A percentile compares a stretch with the other conserved stretches of the same genome.
Conservation (phyloP, 2,329 filamentous ascomycete species). For the Trichoderma cornu-damae region DNA sequence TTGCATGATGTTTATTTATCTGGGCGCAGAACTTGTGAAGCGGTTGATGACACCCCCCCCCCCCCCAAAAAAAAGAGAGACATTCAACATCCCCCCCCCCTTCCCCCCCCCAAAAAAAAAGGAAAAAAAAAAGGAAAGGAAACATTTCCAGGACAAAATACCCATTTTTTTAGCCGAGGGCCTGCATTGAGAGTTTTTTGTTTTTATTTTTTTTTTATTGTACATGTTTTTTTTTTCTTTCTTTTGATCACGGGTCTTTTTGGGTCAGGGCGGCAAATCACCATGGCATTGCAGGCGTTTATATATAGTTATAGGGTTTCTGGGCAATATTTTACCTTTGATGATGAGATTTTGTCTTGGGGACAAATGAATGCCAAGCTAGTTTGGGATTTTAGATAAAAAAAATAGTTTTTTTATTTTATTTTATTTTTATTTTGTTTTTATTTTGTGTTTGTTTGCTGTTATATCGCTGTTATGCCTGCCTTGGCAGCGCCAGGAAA, state of each 20-base stretch:
- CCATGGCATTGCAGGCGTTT: conserved; percentile 19
- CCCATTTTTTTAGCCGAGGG: conserved; percentile 16
- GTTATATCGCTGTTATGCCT: not conserved
- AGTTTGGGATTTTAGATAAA: conserved; percentile 6
- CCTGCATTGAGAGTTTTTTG: conserved; percentile 13
- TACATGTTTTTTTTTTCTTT: not conserved
- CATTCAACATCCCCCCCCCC: conserved; percentile 1
- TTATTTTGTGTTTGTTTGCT: too few relatives aligned
- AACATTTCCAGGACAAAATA: conserved; percentile 16
- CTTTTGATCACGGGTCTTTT: not conserved
- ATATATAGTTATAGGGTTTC: conserved; percentile 18
- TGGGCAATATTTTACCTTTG: conserved; percentile 3
- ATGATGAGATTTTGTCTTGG: conserved; percentile 9
- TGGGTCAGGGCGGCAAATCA: conserved; percentile 15
- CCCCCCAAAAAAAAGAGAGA: conserved; percentile 2
- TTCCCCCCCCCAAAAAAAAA: too few relatives aligned
- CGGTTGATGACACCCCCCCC: too few relatives aligned
- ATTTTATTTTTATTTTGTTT: too few relatives aligned
- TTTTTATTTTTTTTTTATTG: not conserved
- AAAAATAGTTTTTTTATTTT: not conserved
- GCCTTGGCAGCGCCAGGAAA: not conserved
- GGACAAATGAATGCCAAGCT: conserved; percentile 6
- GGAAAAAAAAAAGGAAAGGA: not conserved
- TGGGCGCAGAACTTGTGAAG: not conserved
- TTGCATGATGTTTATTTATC: not conserved